A percentile compares a stretch with the other conserved stretches of the same genome.
These are phyloP conservation scores for Deuterostichococcus epilithicus DNA, from an alignment of 139 green algal species.

Conservation along the genomic window DNA sequence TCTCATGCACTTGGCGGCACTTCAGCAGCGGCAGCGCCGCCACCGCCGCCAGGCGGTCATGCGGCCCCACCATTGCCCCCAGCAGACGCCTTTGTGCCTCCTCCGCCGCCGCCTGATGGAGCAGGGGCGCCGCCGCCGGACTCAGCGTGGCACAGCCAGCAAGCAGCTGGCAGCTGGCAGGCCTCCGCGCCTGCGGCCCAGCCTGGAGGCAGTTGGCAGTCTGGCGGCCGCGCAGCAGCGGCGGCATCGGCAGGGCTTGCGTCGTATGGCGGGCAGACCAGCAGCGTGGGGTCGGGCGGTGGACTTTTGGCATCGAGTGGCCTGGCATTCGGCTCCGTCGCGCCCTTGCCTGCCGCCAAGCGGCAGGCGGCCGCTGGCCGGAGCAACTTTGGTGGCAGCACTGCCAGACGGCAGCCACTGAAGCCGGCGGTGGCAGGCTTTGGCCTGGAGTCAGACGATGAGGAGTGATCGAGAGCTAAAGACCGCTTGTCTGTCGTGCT, in stretches of 20 bases:
- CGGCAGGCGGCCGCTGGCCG: background rate
- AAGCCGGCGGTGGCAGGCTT: conserved; percentile 5
- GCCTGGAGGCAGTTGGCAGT: background rate
- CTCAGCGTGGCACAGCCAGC: background rate
- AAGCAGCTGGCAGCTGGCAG: background rate
- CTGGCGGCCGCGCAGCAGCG: background rate
- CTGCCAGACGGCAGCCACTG: background rate
- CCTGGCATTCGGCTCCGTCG: background rate
- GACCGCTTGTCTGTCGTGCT: no score
- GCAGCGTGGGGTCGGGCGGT: background rate
- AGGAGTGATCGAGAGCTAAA: conserved; percentile 34
- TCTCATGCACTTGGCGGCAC: background rate
- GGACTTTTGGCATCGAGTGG: background rate
- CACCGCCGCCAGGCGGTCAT: background rate
- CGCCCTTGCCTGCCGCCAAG: background rate
- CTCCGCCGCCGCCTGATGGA: background rate
- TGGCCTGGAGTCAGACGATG: conserved; percentile 40
- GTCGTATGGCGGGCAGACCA: background rate
- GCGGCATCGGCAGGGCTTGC: background rate
- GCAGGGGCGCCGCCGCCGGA: background rate
- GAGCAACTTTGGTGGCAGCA: background rate
- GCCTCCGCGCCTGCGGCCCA: background rate
- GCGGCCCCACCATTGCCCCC: background rate
- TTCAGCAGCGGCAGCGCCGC: background rate
- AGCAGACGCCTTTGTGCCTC: background rate